Base-by-base conservation (phyloP, 2,329 filamentous ascomycete genomes). In the Exophiala bonariae region DNA sequence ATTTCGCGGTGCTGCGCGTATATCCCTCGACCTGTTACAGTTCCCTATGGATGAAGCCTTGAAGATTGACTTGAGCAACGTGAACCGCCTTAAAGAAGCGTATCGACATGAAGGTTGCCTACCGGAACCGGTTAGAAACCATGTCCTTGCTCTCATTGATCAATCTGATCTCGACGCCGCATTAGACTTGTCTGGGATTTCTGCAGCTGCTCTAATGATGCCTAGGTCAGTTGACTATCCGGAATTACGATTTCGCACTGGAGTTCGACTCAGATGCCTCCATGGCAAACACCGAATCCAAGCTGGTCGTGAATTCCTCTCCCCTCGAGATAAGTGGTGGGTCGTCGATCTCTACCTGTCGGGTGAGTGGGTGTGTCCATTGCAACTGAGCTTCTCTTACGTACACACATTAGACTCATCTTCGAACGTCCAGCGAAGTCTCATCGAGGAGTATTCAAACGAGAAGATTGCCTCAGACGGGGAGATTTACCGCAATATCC, bases 401-500 rank as follows among this genome's bases (percentile, higher is more conserved):
- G 18, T 46, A 41, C 17, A 3, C 34, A 4, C 16, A n/a, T 31
- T 14, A 64, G 61, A 63, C 53, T 54, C 60, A 10, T 56, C 55
- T 36, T 34, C 31, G 22, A 51, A 60, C 39, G 56, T 66, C 26
- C 49, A 49, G 34, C 57, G 41, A 18, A 23, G 55, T 9, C 54
- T 65, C 13, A 49, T 58, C 20, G 55, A 66, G 37, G 61, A 64
- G 57, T 65, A 65, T 49, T 41, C 56, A 4, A 63, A 63, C 30
- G 47, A 64, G 47, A 55, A 59, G 37, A 47, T 46, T 10, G 56
- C 58, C 16, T 59, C 37, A 32, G 52, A 64, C 50, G 56, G 61
- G 20, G 53, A 63, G 46, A 56, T 66, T 17, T 66, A 63, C 50
- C 53, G 55, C n/a, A 64, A 65, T 54, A 59, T 64, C 47, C 47